These are phyloP conservation scores for Penicillium sp. DNA, from an alignment of 2,329 filamentous ascomycete species.

Conservation along the genomic window DNA sequence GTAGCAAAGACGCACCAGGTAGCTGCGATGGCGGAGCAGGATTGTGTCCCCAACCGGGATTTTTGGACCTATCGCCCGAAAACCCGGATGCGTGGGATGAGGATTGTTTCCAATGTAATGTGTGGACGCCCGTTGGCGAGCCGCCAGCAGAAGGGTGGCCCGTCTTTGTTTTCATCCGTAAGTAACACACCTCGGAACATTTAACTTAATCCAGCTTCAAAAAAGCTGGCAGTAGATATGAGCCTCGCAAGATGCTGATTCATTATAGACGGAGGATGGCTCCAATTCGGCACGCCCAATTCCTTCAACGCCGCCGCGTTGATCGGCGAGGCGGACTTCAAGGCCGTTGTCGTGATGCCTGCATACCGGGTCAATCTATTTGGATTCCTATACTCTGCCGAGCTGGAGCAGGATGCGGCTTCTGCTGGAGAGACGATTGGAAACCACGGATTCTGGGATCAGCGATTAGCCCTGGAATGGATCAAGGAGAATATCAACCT, in stretches of 20 bases:
- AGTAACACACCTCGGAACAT: conserved; percentile 18
- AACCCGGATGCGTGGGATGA: conserved; percentile 46
- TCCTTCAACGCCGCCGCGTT: conserved; percentile 48
- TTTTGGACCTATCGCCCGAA: conserved; percentile 25
- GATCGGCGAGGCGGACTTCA: conserved; percentile 52
- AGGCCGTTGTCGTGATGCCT: conserved; percentile 56
- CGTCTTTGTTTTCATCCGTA: conserved; percentile 60
- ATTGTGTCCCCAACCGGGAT: conserved; percentile 55
- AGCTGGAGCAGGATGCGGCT: conserved; percentile 48
- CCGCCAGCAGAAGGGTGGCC: conserved; percentile 54
- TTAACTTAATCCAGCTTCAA: neutral
- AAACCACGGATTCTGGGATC: conserved; percentile 62
- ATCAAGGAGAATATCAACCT: conserved; percentile 53
- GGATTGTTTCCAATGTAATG: conserved; percentile 59
- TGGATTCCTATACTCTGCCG: conserved; percentile 56
- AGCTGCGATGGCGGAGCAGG: conserved; percentile 41
- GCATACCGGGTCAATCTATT: conserved; percentile 60
- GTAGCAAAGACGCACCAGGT: conserved; percentile 51
- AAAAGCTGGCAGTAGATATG: too few relatives aligned
- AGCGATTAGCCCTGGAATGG: conserved; percentile 59
- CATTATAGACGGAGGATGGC: conserved; percentile 54
- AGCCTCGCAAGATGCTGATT: neutral
- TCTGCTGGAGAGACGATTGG: conserved; percentile 40
- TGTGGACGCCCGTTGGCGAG: conserved; percentile 56
- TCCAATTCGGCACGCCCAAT: conserved; percentile 59